Percentiles rank a stretch among this genome's conserved stretches.
Conservation (phyloP, 2,329 filamentous ascomycete genomes). For the Cephalotrichum gorgonifer region DNA sequence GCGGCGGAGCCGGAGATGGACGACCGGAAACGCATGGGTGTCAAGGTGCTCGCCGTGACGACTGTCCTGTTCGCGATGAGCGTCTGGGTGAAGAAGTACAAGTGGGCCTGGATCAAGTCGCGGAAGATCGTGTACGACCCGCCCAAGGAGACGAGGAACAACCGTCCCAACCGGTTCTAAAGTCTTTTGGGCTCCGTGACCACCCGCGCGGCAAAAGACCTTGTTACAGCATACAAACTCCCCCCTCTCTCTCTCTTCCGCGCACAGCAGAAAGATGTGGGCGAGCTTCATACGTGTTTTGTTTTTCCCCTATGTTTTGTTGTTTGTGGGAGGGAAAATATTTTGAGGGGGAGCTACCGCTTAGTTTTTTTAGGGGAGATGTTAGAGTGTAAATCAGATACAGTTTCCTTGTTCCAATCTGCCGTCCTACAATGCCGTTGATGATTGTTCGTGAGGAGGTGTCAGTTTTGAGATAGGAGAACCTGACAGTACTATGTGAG, state of each 20-base stretch:
- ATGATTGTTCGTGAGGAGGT: background rate
- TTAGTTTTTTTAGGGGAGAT: slow-evolving; percentile 13
- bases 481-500: too few relatives aligned
- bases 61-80: slow-evolving; percentile 74
- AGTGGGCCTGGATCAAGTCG: slow-evolving; percentile 94
- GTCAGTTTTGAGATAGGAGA: too few relatives aligned
- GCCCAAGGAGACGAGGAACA: slow-evolving; percentile 42
- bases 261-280: background rate
- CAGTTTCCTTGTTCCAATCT: slow-evolving; percentile 5
- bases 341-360: background rate
- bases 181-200: background rate
- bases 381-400: slow-evolving; percentile 42
- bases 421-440: slow-evolving; percentile 1
- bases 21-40: slow-evolving; percentile 97
- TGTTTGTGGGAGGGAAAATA: slow-evolving; percentile 1
- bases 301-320: background rate
- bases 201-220: background rate
- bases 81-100: slow-evolving; percentile 99
- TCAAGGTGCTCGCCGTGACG: slow-evolving; percentile 83
- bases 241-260: background rate
- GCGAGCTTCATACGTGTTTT: background rate
- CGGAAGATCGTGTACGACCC: slow-evolving; percentile 87
- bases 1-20: slow-evolving; percentile 98
- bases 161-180: slow-evolving; percentile 32
- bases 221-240: slow-evolving; percentile 2